Evolutionary conservation across 306 rosid genomes (phyloP), one percentile per base, ranked within the genome.

Genomic region (Cucurbita moschata): DNA sequence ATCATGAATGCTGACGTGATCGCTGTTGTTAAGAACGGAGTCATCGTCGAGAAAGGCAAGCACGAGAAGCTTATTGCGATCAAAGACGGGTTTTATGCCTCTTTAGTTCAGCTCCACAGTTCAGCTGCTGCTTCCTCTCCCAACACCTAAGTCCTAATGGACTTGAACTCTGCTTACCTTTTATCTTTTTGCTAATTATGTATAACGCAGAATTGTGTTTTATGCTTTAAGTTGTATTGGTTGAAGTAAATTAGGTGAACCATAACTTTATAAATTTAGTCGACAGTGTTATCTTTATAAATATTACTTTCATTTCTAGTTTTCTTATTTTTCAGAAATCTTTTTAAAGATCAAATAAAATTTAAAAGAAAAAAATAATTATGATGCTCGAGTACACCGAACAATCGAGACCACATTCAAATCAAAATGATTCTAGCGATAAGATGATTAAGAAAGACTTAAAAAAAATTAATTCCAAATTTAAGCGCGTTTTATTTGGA

Each of bases 1-100:
- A 79, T 89, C 12, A 81, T 55, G 51, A 84, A 83, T 4, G 90
- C 89, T 0, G 85, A 89, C 16, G 4, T 66, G 21, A 77, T 86
- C 3, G 85, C 79, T 4, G 82, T 85, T 2, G 57, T 88, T 8
- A 57, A 76, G 9, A 65, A 55, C 4, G 95, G 95, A 54, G 30
- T 57, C 35, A 56, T 73, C 10, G 77, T 73, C 4, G 77, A 73
- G 67, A 73, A 73, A 42, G 77, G 77, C 6, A 73, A 14, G 42
- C 77, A 73, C 0, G 68, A 57, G 39, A 19, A 21, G 13, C 60
- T 73, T 3, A 21, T 57, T 4, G 8, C 37, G 6, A 73, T 73
- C 53, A 73, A 73, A 13, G 53, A 73, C 15, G 77, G 77, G 2
- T 73, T 73, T 42, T 73, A 73, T 23, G 77, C 77, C 10, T 56